Evolutionary conservation across 73 alveolate species (phyloP).

Genomic region (Urostyla sp.): DNA sequence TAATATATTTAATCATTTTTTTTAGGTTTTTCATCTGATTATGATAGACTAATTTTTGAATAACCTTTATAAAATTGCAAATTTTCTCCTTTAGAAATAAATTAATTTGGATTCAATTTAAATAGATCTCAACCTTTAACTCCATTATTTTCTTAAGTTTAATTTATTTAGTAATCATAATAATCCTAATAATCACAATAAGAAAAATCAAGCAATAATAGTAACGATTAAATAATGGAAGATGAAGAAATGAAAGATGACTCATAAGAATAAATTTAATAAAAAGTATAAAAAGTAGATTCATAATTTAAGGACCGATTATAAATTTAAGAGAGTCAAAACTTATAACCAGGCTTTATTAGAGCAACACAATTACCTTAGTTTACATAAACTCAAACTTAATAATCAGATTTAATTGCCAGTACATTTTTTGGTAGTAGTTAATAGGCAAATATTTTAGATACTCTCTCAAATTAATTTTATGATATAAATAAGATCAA

Average conservation of each 20-base stretch:
- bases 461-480: slow-evolving; percentile 26
- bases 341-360: background rate
- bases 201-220: slow-evolving; percentile 13
- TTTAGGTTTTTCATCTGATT: slow-evolving; percentile 38
- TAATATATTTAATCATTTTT: too few species aligned
- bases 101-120: slow-evolving; percentile 1
- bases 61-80: slow-evolving; percentile 60
- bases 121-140: slow-evolving; percentile 64
- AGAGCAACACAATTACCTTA: slow-evolving; percentile 58
- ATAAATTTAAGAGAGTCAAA: slow-evolving; percentile 19
- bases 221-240: background rate
- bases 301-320: too few species aligned
- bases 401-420: slow-evolving; percentile 30
- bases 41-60: slow-evolving; percentile 67
- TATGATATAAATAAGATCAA: slow-evolving; percentile 27
- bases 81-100: slow-evolving; percentile 50
- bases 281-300: too few species aligned
- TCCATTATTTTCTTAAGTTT: slow-evolving; percentile 62
- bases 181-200: slow-evolving; percentile 5
- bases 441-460: background rate
- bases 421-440: background rate
- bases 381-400: slow-evolving; percentile 50
- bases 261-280: background rate
- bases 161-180: slow-evolving; percentile 19
- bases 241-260: background rate